These are phyloP conservation scores for Trichoderma sp. DNA, from an alignment of 2,329 filamentous ascomycete species.

Conservation along the genomic window DNA sequence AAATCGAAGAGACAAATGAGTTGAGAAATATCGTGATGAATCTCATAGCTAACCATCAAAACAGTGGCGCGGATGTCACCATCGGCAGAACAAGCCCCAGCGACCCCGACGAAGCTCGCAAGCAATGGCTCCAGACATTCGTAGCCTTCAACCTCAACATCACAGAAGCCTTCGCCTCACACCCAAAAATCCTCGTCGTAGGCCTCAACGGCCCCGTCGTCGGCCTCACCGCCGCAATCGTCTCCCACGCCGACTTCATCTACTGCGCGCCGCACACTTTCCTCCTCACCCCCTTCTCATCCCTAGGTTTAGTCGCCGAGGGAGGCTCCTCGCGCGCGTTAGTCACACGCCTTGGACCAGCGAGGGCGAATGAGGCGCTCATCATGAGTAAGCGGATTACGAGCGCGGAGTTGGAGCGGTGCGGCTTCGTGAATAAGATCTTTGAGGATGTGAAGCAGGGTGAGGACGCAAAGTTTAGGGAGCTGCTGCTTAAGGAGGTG, in stretches of 20 bases:
- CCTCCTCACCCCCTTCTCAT: conserved; percentile 87
- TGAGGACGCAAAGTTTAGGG: conserved; percentile 67
- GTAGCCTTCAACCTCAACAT: conserved; percentile 85
- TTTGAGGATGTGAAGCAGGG: conserved; percentile 58
- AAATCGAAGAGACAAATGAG: background rate
- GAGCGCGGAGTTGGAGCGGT: conserved; percentile 68
- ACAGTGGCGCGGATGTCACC: conserved; percentile 76
- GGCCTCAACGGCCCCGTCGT: conserved; percentile 91
- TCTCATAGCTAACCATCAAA: background rate
- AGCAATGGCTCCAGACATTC: conserved; percentile 67
- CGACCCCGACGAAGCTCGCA: conserved; percentile 40
- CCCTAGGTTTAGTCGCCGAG: conserved; percentile 85
- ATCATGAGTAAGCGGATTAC: conserved; percentile 82
- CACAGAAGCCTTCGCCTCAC: conserved; percentile 85
- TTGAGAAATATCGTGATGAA: background rate
- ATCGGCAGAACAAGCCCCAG: conserved; percentile 46
- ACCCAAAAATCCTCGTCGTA: conserved; percentile 88
- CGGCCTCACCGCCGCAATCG: conserved; percentile 80
- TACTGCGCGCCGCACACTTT: conserved; percentile 81
- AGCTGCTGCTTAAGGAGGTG: conserved; percentile 73
- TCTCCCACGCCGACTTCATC: conserved; percentile 86
- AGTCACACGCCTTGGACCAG: conserved; percentile 73
- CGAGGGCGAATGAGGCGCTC: conserved; percentile 86
- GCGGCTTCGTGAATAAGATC: conserved; percentile 84
- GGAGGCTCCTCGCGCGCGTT: conserved; percentile 78